A percentile compares a stretch with the other conserved stretches of the same genome.
These are phyloP conservation scores for Starmerella powellii DNA, from an alignment of 805 yeast genomes.

Conservation along the genomic window DNA sequence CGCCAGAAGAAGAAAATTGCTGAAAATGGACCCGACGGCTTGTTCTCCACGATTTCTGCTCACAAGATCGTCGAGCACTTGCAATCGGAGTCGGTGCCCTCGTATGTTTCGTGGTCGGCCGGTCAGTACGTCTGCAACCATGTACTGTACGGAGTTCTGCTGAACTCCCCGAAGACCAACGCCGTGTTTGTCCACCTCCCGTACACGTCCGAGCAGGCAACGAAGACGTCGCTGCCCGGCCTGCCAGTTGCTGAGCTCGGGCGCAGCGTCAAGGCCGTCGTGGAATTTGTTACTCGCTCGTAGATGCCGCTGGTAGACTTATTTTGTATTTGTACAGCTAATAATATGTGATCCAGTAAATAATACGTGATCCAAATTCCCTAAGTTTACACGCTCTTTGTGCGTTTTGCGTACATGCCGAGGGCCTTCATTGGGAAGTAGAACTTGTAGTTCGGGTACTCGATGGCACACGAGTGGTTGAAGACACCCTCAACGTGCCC, in stretches of 20 bases:
- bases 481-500: conserved; percentile 92
- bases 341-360: too few relatives aligned
- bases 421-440: conserved; percentile 86
- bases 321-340: too few relatives aligned
- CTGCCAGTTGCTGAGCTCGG: conserved; percentile 4
- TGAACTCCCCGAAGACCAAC: conserved; percentile 1
- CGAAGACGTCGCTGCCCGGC: conserved; percentile 5
- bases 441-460: conserved; percentile 86
- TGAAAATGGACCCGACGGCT: conserved; percentile 13
- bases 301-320: neutral
- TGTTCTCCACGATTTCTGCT: conserved; percentile 15
- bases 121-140: conserved; percentile 21
- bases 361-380: too few relatives aligned
- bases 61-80: conserved; percentile 7
- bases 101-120: conserved; percentile 16
- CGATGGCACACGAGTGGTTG: conserved; percentile 88
- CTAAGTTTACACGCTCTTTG: neutral
- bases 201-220: conserved; percentile 11
- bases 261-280: conserved; percentile 4
- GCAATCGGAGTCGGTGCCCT: conserved; percentile 5
- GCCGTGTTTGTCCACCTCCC: conserved; percentile 21
- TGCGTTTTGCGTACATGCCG: conserved; percentile 45
- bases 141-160: conserved; percentile 14
- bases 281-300: neutral
- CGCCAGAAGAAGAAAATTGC: conserved; percentile 3